Evolutionary conservation across 1,284 basidiomycete species (phyloP).

Genomic region (Tausonia pullulans): DNA sequence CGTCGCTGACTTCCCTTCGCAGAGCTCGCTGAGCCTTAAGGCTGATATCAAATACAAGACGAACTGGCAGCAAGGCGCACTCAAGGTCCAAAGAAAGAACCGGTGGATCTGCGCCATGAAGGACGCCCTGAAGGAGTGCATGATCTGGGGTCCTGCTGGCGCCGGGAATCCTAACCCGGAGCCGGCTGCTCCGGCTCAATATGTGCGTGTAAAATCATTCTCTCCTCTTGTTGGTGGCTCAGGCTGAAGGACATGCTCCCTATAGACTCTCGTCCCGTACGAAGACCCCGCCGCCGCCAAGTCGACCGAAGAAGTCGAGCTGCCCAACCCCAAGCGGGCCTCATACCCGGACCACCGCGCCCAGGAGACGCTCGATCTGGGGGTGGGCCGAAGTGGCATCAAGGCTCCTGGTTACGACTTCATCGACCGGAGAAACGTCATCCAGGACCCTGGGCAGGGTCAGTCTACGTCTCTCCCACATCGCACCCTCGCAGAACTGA

Average conservation of each 20-base stretch:
- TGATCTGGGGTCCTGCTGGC: conserved; percentile 65
- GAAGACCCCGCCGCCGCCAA: neutral
- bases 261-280: conserved; percentile 9
- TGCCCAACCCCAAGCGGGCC: neutral
- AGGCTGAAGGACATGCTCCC: neutral
- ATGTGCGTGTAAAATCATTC: conserved; percentile 38
- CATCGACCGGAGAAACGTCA: conserved; percentile 8
- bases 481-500: too few relatives aligned
- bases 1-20: conserved; percentile 61
- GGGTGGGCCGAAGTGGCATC: neutral
- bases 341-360: neutral
- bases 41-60: conserved; percentile 85
- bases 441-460: conserved; percentile 4
- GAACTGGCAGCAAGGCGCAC: conserved; percentile 69
- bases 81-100: conserved; percentile 68
- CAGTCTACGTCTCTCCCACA: too few relatives aligned
- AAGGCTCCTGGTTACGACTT: conserved; percentile 12
- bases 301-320: neutral
- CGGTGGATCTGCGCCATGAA: conserved; percentile 87
- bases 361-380: neutral
- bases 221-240: neutral
- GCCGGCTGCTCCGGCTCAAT: conserved; percentile 44
- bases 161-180: conserved; percentile 45
- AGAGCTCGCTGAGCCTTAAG: conserved; percentile 64
- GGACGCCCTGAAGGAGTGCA: conserved; percentile 52